Evolutionary conservation across 73 alveolate genomes (phyloP).

Genomic region (Halteria grandinella): DNA sequence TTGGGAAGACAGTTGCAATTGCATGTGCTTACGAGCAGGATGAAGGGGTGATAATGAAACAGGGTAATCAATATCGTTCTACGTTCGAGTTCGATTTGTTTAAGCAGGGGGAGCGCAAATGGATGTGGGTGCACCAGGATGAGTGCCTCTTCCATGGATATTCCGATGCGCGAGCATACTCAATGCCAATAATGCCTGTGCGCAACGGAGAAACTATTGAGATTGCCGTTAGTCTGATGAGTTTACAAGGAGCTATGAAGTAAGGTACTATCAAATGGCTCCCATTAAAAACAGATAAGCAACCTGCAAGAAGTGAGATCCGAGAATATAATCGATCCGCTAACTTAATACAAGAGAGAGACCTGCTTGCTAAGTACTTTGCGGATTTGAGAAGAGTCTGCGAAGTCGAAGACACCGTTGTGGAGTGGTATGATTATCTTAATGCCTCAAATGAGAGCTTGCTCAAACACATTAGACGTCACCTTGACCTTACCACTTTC

Average conservation of each 20-base stretch:
- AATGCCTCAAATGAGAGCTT: background rate
- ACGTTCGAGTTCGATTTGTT: constrained; percentile 17
- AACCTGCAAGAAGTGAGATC: constrained; percentile 35
- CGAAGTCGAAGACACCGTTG: constrained; percentile 53
- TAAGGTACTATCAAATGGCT: constrained; percentile 3
- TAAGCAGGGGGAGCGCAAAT: background rate
- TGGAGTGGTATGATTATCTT: constrained; percentile 34
- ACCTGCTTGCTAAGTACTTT: constrained; percentile 29
- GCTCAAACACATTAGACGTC: constrained; percentile 9
- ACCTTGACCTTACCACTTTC: background rate
- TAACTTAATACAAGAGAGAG: constrained; percentile 22
- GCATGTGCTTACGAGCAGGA: background rate
- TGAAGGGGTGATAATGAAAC: no score
- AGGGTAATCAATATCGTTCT: constrained; percentile 4
- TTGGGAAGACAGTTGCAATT: background rate
- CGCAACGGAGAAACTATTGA: constrained; percentile 14
- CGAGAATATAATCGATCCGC: constrained; percentile 39
- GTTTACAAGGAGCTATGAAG: constrained; percentile 27
- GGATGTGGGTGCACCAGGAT: constrained; percentile 50
- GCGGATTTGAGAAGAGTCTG: constrained; percentile 48
- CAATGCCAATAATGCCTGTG: constrained; percentile 44
- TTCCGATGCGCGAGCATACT: constrained; percentile 38
- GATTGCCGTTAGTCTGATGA: constrained; percentile 5
- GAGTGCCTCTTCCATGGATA: constrained; percentile 44
- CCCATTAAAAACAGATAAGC: background rate